Percentiles rank a stretch among this genome's conserved stretches.
Evolutionary conservation across 176 grass and related monocot species (phyloP).

Genomic region (Oryza nivara): DNA sequence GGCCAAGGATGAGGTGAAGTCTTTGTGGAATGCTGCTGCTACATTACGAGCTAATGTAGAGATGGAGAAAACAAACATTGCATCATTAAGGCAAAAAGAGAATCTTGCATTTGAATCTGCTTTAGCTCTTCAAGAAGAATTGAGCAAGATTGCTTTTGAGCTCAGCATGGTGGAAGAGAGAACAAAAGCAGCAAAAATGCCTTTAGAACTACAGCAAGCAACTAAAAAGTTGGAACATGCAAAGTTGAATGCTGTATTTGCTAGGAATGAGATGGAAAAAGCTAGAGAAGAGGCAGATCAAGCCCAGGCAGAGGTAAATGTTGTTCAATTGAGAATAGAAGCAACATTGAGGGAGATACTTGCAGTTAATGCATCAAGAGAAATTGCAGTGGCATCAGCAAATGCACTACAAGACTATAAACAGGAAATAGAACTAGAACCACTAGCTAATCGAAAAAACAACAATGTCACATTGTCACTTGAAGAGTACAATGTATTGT

Average conservation of each 20-base stretch:
- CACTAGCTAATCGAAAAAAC: slow-evolving; percentile 17
- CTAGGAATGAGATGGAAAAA: slow-evolving; percentile 56
- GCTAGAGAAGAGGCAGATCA: slow-evolving; percentile 56
- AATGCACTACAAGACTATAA: slow-evolving; percentile 59
- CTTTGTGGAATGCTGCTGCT: slow-evolving; percentile 56
- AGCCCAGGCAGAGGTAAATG: slow-evolving; percentile 47
- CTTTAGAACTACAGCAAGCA: slow-evolving; percentile 51
- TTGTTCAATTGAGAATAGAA: slow-evolving; percentile 60
- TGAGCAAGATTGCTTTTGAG: slow-evolving; percentile 42
- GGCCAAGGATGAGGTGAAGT: slow-evolving; percentile 62
- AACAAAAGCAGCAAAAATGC: slow-evolving; percentile 49
- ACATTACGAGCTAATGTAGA: slow-evolving; percentile 65
- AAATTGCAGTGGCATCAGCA: slow-evolving; percentile 56
- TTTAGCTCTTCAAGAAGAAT: slow-evolving; percentile 60
- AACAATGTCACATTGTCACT: slow-evolving; percentile 52
- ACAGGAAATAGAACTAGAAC: slow-evolving; percentile 13
- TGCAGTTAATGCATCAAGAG: slow-evolving; percentile 58
- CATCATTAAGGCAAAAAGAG: slow-evolving; percentile 54
- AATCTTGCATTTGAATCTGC: slow-evolving; percentile 32
- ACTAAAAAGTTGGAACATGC: slow-evolving; percentile 49
- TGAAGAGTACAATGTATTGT: slow-evolving; percentile 62
- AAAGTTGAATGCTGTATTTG: slow-evolving; percentile 44
- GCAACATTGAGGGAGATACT: slow-evolving; percentile 65
- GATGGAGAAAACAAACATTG: slow-evolving; percentile 50
- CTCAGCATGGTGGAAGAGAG: slow-evolving; percentile 40